Evolutionary conservation across 2,329 filamentous ascomycete genomes (phyloP), one percentile per base, ranked within the genome.

Genomic region (Colletotrichum lini): DNA sequence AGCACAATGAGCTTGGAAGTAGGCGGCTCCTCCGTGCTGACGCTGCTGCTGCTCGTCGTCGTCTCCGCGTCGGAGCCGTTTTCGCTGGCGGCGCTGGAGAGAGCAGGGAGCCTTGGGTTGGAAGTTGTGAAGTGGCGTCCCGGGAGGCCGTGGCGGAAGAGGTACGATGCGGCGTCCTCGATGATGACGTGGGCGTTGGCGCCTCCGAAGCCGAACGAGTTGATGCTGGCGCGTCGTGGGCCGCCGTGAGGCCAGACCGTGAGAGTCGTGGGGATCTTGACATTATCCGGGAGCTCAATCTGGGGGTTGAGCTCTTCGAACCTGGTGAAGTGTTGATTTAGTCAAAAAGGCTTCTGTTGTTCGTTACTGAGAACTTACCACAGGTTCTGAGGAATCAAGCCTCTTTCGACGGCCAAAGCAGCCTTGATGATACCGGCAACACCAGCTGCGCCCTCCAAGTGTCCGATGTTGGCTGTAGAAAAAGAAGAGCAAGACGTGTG

Each of bases 341-440:
- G n/a, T 3, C 4, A 26, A 12, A n/a, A 16, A 23, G 2, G 45
- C 15, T 16, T 50, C 3, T 42, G 3, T 4, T 2, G 8, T n/a
- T 8, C 13, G 2, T 12, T 4, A 16, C 7, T 18, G 12, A 40
- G 40, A 12, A 57, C 58, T 54, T 42, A 57, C 52, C 67, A 72
- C 35, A 75, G 82, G 59, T 88, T 86, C 30, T 83, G 83, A 0
- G 86, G 85, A 18, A 89, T 88, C 49, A 82, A 78, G 12, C 84
- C 86, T 26, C 84, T 82, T 73, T 89, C 86, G 1, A 89, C 76
- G 8, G 82, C 79, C 5, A 89, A 78, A 5, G 88, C 79, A 6
- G 82, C 83, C 75, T 89, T 89, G 76, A 89, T 87, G 13, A 89
- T 74, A 5, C 87, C 85, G 1, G 86, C 86, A 4, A 88, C 79